Conservation (phyloP, 2,329 filamentous ascomycete genomes). For the Diaporthe australafricana region DNA sequence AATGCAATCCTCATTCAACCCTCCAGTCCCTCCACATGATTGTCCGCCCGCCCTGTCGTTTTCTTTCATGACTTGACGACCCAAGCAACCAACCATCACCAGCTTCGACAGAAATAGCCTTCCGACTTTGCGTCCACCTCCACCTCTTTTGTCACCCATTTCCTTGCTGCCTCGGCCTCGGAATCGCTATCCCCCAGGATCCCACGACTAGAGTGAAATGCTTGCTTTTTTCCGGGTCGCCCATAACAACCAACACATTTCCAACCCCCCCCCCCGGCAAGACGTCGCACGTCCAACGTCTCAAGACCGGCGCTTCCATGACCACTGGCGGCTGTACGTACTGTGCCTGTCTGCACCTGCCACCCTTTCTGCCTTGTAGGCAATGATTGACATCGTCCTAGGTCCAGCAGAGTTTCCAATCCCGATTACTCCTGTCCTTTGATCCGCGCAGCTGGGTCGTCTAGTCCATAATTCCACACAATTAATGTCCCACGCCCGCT, state of each 20-base stretch:
- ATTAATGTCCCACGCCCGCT: constrained; percentile 19
- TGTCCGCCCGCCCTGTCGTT: background rate
- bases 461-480: constrained; percentile 15
- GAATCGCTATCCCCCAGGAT: constrained; percentile 4
- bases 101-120: constrained; percentile 13
- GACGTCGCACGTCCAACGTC: constrained; percentile 23
- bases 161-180: constrained; percentile 6
- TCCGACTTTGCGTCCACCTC: background rate
- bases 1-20: background rate
- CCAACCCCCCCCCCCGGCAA: background rate
- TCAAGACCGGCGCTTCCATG: constrained; percentile 27
- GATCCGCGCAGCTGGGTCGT: constrained; percentile 19
- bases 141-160: background rate
- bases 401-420: constrained; percentile 24
- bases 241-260: constrained; percentile 5
- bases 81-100: background rate
- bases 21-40: background rate
- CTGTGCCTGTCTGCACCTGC: background rate
- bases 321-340: constrained; percentile 19
- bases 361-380: constrained; percentile 9
- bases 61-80: background rate
- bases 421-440: constrained; percentile 2
- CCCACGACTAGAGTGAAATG: background rate
- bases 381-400: constrained; percentile 13
- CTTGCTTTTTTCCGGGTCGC: constrained; percentile 4